Evolutionary conservation across 1,139 yeast genomes (phyloP).

Genomic region (Zhuliangozyma blackwelliae): DNA sequence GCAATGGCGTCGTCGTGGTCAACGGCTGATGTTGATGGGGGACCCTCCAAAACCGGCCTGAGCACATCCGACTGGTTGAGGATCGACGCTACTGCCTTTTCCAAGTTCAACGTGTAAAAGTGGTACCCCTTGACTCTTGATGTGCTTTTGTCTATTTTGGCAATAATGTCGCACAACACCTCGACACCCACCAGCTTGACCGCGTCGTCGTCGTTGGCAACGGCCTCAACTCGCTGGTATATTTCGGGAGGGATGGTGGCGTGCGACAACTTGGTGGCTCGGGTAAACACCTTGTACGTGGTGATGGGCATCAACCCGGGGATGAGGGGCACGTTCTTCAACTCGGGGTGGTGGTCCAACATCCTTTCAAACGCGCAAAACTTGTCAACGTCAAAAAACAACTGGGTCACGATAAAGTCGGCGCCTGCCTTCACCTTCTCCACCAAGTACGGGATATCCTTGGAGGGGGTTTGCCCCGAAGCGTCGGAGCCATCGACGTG

Average conservation of each 20-base stretch:
- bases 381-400: slow-evolving; percentile 40
- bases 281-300: slow-evolving; percentile 75
- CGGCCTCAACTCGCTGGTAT: slow-evolving; percentile 44
- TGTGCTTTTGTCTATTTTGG: slow-evolving; percentile 44
- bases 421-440: slow-evolving; percentile 48
- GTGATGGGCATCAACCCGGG: slow-evolving; percentile 98
- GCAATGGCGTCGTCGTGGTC: slow-evolving; percentile 30
- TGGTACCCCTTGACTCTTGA: slow-evolving; percentile 75
- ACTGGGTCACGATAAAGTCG: slow-evolving; percentile 42
- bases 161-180: slow-evolving; percentile 60
- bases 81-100: slow-evolving; percentile 84
- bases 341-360: slow-evolving; percentile 31
- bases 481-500: slow-evolving; percentile 79
- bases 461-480: slow-evolving; percentile 53
- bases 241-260: slow-evolving; percentile 68
- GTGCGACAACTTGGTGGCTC: slow-evolving; percentile 88
- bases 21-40: slow-evolving; percentile 10
- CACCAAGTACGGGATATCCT: slow-evolving; percentile 68
- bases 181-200: slow-evolving; percentile 84
- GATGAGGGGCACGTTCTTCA: slow-evolving; percentile 52
- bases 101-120: slow-evolving; percentile 84
- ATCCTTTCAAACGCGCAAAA: slow-evolving; percentile 36
- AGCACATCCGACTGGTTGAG: slow-evolving; percentile 57
- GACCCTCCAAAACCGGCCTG: slow-evolving; percentile 22
- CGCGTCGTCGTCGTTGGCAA: slow-evolving; percentile 73